These are phyloP conservation scores for Areca catechu DNA, from an alignment of 176 grass and related monocot genomes.

Conservation along the genomic window DNA sequence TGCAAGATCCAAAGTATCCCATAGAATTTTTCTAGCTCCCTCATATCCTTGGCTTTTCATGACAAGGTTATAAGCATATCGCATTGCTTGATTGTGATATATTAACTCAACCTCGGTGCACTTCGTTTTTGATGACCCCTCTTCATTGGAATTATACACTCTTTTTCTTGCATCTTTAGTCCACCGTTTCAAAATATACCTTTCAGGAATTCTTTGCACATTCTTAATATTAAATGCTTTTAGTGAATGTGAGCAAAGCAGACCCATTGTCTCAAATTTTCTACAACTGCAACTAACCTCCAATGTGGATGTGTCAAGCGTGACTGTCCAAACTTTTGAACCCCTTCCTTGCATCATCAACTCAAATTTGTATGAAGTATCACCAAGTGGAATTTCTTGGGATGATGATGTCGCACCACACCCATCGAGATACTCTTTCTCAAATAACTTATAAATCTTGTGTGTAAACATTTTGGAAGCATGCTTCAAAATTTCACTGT, in stretches of 20 bases:
- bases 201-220: slow-evolving; percentile 54
- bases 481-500: slow-evolving; percentile 76
- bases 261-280: slow-evolving; percentile 78
- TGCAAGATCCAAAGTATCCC: slow-evolving; percentile 43
- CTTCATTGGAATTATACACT: slow-evolving; percentile 48
- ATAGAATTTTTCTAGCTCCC: slow-evolving; percentile 49
- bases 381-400: slow-evolving; percentile 42
- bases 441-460: slow-evolving; percentile 80
- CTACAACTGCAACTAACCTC: slow-evolving; percentile 53
- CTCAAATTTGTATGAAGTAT: slow-evolving; percentile 49
- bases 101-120: slow-evolving; percentile 57
- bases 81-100: slow-evolving; percentile 67
- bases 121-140: slow-evolving; percentile 46
- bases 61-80: slow-evolving; percentile 72
- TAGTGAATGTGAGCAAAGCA: slow-evolving; percentile 66
- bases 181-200: slow-evolving; percentile 72
- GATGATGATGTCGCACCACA: slow-evolving; percentile 56
- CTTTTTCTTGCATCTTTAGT: slow-evolving; percentile 68
- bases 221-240: slow-evolving; percentile 74
- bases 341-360: slow-evolving; percentile 74
- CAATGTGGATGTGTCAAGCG: slow-evolving; percentile 35
- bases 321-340: slow-evolving; percentile 48
- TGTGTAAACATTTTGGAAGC: slow-evolving; percentile 70
- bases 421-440: slow-evolving; percentile 70
- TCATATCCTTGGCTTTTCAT: slow-evolving; percentile 55